These are phyloP conservation scores for Sonneratia alba DNA, from an alignment of 345 rosid genomes.

Conservation along the genomic window DNA sequence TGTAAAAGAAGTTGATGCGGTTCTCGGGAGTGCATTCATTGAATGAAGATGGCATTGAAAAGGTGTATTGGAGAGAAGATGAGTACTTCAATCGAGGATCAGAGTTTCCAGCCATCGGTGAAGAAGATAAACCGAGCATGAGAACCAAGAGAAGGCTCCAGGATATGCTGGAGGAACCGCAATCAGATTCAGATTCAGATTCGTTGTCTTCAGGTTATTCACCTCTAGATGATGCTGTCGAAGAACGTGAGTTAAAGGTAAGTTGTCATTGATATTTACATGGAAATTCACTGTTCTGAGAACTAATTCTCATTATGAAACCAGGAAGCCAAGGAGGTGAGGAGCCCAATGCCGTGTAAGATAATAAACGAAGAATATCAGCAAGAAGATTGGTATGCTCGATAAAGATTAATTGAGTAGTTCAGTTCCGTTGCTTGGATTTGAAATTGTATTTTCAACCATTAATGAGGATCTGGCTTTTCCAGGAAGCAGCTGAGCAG, in stretches of 20 bases:
- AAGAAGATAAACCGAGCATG: constrained; percentile 18
- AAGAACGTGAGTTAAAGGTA: constrained; percentile 36
- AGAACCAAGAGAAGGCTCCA: constrained; percentile 34
- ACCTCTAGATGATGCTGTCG: constrained; percentile 10
- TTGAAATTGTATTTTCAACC: neutral
- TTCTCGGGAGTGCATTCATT: constrained; percentile 36
- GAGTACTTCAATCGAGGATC: neutral
- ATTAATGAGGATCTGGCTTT: neutral
- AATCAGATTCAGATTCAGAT: constrained; percentile 27
- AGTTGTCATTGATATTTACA: neutral
- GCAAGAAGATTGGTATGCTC: constrained; percentile 3
- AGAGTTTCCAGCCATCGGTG: constrained; percentile 10
- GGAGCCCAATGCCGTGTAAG: neutral
- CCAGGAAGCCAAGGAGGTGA: neutral
- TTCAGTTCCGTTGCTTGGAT: neutral
- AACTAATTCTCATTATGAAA: neutral
- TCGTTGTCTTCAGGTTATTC: constrained; percentile 18
- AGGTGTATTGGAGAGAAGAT: neutral
- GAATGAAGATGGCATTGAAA: constrained; percentile 20
- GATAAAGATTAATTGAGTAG: neutral
- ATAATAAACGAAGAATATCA: neutral
- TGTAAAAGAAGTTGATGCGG: constrained; percentile 19
- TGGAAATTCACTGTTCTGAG: neutral
- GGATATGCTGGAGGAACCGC: constrained; percentile 52
- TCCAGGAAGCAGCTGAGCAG: constrained; percentile 25